Evolutionary conservation across 1,139 yeast species (phyloP), one percentile per base, ranked within the genome.

Genomic region (Candida pseudoviswanathii): DNA sequence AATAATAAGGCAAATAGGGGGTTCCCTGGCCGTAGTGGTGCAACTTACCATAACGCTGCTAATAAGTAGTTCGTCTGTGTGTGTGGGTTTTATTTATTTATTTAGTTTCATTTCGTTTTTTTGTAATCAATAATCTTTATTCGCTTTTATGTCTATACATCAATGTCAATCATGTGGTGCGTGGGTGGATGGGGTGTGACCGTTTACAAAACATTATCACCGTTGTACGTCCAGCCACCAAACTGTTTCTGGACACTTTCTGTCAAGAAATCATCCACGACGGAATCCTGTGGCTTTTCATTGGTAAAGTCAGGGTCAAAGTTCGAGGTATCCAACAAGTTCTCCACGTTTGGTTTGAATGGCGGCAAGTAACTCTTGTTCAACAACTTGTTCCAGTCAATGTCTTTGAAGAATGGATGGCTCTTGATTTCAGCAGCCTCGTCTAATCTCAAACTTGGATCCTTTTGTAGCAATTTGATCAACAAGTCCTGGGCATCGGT

Each of bases 191-290:
- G 16, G 8, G 41, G 27, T 21, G 33, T 27, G 7, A 29, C 30
- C 27, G n/a, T 16, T 41, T 43, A 50, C 11, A 64, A 61, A 5
- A 64, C 55, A 41, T 54, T 67, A 50, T 80, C 84, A 8, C 94
- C 97, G 49, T 89, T 90, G 67, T 91, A 92, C 1, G 97, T 92
- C 99, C 99, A 94, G 3, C 99, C 98, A 45, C 97, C 98, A 76
- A 94, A 94, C 70, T 94, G 98, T 64, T 88, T 86, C 68, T 94
- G 99, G 24, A 94, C 96, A 58, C 92, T 84, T 61, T 89, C 96
- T 66, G 90, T 89, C 69, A 84, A 80, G 58, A 81, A 89, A 63
- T 91, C 96, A 65, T 92, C 96, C 26, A 92, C 97, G 9, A 94
- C 98, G 51, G 96, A 88, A 66, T 94, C 99, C 58, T 91, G 88